These are phyloP conservation scores for sorghum (Sorghum bicolor) DNA, from an alignment of 176 grass and related monocot species.

Conservation along the genomic window DNA sequence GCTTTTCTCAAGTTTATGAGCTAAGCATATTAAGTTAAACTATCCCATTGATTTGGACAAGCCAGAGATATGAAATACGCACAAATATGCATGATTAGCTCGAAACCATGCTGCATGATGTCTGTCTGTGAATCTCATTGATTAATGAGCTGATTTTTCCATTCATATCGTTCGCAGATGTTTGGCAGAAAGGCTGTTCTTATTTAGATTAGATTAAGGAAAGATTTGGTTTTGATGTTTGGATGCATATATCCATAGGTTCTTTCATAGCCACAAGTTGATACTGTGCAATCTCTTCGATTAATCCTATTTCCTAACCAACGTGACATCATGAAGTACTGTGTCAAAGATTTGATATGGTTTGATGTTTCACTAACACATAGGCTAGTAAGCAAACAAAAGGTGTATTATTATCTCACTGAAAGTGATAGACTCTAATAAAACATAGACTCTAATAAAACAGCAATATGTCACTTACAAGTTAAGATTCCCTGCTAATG, in stretches of 20 bases:
- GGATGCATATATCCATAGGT: conserved; percentile 13
- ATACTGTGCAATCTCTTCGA: neutral
- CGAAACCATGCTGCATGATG: conserved; percentile 8
- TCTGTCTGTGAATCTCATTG: conserved; percentile 12
- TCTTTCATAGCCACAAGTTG: neutral
- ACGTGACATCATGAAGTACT: neutral
- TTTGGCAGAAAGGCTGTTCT: neutral
- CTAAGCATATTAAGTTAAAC: neutral
- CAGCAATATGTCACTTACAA: neutral
- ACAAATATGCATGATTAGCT: neutral
- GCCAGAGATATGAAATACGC: conserved; percentile 6
- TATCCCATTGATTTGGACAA: conserved; percentile 27
- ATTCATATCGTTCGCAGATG: neutral
- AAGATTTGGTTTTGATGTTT: neutral
- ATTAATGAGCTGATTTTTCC: neutral
- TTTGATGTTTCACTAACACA: neutral
- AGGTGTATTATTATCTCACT: neutral
- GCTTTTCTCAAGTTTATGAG: neutral
- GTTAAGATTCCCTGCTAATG: neutral
- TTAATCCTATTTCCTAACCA: neutral
- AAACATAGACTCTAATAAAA: too few species aligned
- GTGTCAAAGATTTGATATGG: neutral
- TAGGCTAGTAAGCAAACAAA: neutral
- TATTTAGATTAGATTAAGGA: neutral
- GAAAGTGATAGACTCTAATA: conserved; percentile 15